phyloP scores from a whole-genome alignment of 148 eudicot genomes.

The Drosera capensis region DNA sequence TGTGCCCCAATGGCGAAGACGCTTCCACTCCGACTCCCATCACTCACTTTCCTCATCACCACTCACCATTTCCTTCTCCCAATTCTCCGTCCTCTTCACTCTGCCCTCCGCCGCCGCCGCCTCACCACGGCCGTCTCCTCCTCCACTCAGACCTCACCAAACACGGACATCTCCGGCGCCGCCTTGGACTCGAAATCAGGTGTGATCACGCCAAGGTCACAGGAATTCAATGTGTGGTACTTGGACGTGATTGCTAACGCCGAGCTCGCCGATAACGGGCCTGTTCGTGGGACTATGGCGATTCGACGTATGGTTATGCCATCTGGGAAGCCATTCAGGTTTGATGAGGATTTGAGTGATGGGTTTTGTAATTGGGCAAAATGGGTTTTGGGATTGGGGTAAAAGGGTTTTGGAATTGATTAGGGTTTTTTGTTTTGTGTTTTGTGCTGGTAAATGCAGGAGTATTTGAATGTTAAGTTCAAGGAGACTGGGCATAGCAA shows the following conservation, averaged over 20 bases:
- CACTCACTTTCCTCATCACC: too few relatives aligned
- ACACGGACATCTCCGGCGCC: too few relatives aligned
- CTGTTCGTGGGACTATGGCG: slow-evolving; percentile 96
- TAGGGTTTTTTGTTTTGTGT: background rate
- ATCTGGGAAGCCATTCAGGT: slow-evolving; percentile 99
- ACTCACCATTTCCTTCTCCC: too few relatives aligned
- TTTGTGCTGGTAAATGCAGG: slow-evolving; percentile 26
- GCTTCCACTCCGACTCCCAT: too few relatives aligned
- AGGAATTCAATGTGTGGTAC: slow-evolving; percentile 92
- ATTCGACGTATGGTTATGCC: slow-evolving; percentile 94
- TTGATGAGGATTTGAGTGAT: background rate
- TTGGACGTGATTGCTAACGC: slow-evolving; percentile 71
- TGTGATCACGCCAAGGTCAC: slow-evolving; percentile 62
- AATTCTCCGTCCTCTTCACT: too few relatives aligned
- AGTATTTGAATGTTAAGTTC: slow-evolving; percentile 78
- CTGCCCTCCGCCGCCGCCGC: too few relatives aligned
- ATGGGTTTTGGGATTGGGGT: background rate
- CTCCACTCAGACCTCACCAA: too few relatives aligned
- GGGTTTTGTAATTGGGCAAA: background rate
- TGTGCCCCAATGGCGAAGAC: too few relatives aligned
- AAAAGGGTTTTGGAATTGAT: background rate
- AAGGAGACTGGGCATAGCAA: slow-evolving; percentile 98
- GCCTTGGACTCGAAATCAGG: too few relatives aligned
- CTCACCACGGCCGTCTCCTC: too few relatives aligned
- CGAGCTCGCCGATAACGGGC: slow-evolving; percentile 94